Base-by-base conservation (phyloP, 371 early-diverging fungal genomes). In the Paraphysoderma sedebokerense region DNA sequence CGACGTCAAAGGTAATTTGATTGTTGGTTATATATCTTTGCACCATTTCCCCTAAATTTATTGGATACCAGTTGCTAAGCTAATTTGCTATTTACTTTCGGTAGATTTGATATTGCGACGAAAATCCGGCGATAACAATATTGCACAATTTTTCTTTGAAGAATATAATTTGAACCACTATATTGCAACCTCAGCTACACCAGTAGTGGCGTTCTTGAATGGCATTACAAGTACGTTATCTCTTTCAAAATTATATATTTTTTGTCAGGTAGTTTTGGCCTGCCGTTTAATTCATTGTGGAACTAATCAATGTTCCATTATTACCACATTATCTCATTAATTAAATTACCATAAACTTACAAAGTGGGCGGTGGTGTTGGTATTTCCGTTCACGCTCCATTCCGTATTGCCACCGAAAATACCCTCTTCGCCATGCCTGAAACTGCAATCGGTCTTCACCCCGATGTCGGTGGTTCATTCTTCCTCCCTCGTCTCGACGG, bases 321-420 rank as follows among this genome's bases (percentile, higher is more conserved):
- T 27, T 11, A 37, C 36, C 57, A n/a, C n/a, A 23, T 51, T 20
- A 51, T 45, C 38, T 22, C 7, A 20, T 50, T n/a, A 22, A 23
- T 13, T 19, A 46, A 51, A 23, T 13, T 31, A 7, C 37, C 29
- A 36, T 26, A 38, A 31, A 34, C 42, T 30, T 27, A 9, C 36
- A 50, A 53, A 84, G 85, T 93, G 85, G 98, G 98, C 26, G 98
- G 93, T 22, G 95, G 96, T 15, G 79, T 90, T 17, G 98, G 97
- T 13, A 61, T 97, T 12, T 87, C 90, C 41, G 83, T 87, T 26
- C 96, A 93, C 57, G 90, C 87, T 4, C 88, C 93, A 11, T 93
- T 95, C 72, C 68, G 93, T 11, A 81, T 97, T 41, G 95, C 85
- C 12, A 92, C 89, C 12, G 96, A 97, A 59, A 75, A 79, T 47